Evolutionary conservation across 164 flowering plant genomes (phyloP), one percentile per base, ranked within the genome.

Genomic region (Brasenia schreberi): DNA sequence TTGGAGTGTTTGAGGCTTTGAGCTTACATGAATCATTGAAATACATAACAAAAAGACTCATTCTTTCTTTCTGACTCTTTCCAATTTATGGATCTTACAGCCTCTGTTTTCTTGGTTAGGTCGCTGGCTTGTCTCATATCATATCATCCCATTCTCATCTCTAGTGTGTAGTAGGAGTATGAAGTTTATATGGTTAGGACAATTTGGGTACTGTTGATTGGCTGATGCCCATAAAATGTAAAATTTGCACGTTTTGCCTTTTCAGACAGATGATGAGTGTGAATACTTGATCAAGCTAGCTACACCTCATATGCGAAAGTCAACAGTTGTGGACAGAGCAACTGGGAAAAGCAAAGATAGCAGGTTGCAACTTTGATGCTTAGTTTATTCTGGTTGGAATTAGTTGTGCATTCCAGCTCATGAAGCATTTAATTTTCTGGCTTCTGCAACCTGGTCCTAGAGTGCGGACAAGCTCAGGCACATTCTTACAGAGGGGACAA

Each of bases 381-480:
- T 45, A 7, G 2, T 45, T 45, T 45, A 45, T 45, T 45, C 5
- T 45, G 7, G 53, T 7, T 45, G 7, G 53, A 45, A 45, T 45
- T 45, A 23, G 27, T 23, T 23, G 27, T 23, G 27, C 27, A 23
- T 23, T 23, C 27, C 27, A 23, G 27, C 27, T 23, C 27, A 23
- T 23, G 27, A 23, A 23, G 27, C 27, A 23, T 23, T 23, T 23
- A 23, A 23, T 23, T 23, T 23, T 23, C 27, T 23, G 27, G 27
- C 27, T 23, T 23, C 27, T 23, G 27, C 27, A 23, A 23, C 27
- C 27, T 23, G 27, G 27, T 23, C 27, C 27, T 23, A 23, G 97
- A 85, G 96, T 86, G 19, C 90, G 99, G 1, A 94, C 99, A 18
- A 91, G 99, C 74, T 87, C 96, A 49, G 99, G 99, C 63, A 91